A percentile compares a stretch with the other conserved stretches of the same genome.
These are phyloP conservation scores for Ganoderma resinaceum DNA, from an alignment of 1,284 basidiomycete genomes.

Conservation along the genomic window DNA sequence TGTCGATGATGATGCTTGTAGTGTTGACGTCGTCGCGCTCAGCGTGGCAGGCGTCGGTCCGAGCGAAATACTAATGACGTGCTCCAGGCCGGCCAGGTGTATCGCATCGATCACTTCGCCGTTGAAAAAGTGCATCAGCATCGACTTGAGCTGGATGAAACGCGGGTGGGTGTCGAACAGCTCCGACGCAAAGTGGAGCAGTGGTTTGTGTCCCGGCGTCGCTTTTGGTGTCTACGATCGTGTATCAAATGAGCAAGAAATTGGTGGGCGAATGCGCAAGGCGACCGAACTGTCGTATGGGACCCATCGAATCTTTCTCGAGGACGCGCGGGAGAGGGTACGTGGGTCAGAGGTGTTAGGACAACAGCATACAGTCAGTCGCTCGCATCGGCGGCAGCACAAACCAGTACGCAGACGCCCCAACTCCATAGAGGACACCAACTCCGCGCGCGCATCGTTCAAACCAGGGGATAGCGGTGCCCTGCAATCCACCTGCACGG, in stretches of 20 bases:
- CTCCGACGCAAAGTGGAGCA: constrained; percentile 96
- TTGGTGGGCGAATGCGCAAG: neutral
- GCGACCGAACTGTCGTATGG: neutral
- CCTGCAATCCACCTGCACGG: neutral
- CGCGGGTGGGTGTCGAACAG: constrained; percentile 93
- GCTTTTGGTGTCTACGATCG: constrained; percentile 79
- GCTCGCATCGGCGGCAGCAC: neutral
- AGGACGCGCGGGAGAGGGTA: no score
- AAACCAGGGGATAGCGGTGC: neutral
- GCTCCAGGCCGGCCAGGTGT: constrained; percentile 86
- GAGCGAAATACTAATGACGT: constrained; percentile 89
- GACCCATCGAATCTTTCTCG: neutral
- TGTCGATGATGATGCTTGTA: constrained; percentile 33
- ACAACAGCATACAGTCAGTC: neutral
- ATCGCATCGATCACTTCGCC: constrained; percentile 87
- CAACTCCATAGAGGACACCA: no score
- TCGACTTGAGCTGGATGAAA: constrained; percentile 91
- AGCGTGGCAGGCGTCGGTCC: constrained; percentile 68
- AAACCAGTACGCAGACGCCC: neutral
- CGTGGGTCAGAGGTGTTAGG: neutral
- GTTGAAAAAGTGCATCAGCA: constrained; percentile 91
- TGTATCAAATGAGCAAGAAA: neutral
- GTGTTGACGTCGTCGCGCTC: constrained; percentile 45
- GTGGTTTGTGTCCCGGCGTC: constrained; percentile 89
- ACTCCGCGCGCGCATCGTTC: no score